Conservation (phyloP, 2,329 filamentous ascomycete genomes). For the Penicillium decumbens region DNA sequence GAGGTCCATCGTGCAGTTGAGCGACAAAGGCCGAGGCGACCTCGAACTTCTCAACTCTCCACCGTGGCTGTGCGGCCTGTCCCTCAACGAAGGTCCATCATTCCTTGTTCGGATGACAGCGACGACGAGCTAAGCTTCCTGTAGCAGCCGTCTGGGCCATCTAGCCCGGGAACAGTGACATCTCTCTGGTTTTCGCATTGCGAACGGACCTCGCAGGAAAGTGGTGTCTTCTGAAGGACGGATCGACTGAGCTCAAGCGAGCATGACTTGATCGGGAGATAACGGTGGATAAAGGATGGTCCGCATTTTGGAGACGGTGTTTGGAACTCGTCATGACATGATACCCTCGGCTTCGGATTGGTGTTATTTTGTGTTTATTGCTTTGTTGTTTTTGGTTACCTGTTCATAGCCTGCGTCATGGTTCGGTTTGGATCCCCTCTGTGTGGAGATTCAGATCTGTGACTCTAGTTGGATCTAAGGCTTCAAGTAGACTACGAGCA, state of each 20-base stretch:
- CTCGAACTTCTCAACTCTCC: constrained; percentile 4
- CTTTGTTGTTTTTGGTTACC: background rate
- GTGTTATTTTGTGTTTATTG: constrained; percentile 1
- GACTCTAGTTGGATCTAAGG: background rate
- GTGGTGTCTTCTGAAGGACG: background rate
- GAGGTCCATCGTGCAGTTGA: constrained; percentile 15
- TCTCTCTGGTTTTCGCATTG: constrained; percentile 1
- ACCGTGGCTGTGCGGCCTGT: background rate
- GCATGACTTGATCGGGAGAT: background rate
- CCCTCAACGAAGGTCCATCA: constrained; percentile 15
- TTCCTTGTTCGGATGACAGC: constrained; percentile 31
- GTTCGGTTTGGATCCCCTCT: background rate
- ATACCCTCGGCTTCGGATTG: constrained; percentile 16
- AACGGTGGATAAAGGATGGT: background rate
- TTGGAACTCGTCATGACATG: constrained; percentile 14
- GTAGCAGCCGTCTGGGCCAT: constrained; percentile 8
- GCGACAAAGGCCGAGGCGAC: constrained; percentile 13
- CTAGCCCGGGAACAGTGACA: background rate
- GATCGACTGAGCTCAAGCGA: background rate
- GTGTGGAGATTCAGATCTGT: background rate
- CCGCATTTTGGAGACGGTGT: constrained; percentile 5
- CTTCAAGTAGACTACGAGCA: background rate
- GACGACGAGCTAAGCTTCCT: constrained; percentile 41
- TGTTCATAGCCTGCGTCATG: background rate
- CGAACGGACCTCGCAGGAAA: constrained; percentile 1